Base-by-base conservation (phyloP, 768 basidiomycete genomes). In the Pleurotus salmoneostramineus region DNA sequence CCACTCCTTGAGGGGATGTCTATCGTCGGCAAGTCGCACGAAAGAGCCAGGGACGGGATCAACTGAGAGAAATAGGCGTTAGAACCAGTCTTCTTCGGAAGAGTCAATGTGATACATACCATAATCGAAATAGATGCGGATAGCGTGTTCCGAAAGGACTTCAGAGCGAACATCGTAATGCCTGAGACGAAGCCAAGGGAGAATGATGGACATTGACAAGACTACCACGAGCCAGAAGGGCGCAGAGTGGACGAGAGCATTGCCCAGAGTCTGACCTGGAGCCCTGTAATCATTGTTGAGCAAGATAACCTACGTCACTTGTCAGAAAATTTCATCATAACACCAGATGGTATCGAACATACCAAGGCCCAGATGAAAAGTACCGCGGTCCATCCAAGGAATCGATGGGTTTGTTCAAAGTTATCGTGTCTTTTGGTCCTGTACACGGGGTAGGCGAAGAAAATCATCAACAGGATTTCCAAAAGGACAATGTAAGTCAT, bases 1-100 rank as follows among this genome's bases (percentile, higher is more conserved):
- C 79, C 80, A 81, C 63, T 83, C 80, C 11, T 74, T 55, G 15
- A 82, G 69, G 4, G 80, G 81, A 14, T 63, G 67, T 15, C n/a
- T n/a, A n/a, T n/a, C n/a, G n/a, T 62, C 68, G n/a, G 72, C 73
- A 6, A 72, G 56, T 21, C 63, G 56, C 32, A 57, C 46, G 44
- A 60, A 62, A 32, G 50, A 60, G 40, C 63, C 61, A 6, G 63
- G 56, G 32, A 34, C 37, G 44, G 63, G 63, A 15, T 56, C 62
- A 21, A 60, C 63, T 64, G 42, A 10, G 33, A 12, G 5, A 34
- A 11, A 33, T 50, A 43, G 33, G 58, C 48, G 21, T 31, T 44
- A 36, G 31, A 34, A 31, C 46, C 17, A 12, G 17, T 45, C n/a
- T n/a, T n/a, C n/a, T n/a, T n/a, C n/a, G n/a, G n/a, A n/a, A 40